phyloP scores from a whole-genome alignment of 2,329 filamentous ascomycete genomes.

The Sporothrix dimorphospora region DNA sequence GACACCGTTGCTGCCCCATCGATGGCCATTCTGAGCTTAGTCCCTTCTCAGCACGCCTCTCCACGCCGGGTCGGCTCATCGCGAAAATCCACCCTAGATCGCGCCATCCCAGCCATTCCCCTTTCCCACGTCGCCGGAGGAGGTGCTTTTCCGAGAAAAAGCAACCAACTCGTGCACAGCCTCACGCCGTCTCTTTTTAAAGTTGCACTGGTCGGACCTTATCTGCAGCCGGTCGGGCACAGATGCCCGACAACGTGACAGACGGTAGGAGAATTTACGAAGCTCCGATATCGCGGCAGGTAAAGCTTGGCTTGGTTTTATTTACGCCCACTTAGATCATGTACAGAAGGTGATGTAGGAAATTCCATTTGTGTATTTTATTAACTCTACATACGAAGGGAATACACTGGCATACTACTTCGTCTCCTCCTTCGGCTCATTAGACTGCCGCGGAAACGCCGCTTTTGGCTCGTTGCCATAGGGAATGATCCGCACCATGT shows the following conservation, averaged over 20 bases:
- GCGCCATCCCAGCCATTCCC: conserved; percentile 4
- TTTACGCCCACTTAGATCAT: too few species aligned
- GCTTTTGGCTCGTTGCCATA: conserved; percentile 19
- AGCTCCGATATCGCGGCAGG: background rate
- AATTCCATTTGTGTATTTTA: too few species aligned
- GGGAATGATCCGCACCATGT: conserved; percentile 37
- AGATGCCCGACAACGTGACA: background rate
- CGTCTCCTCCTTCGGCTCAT: too few species aligned
- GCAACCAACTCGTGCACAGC: background rate
- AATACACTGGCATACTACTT: too few species aligned
- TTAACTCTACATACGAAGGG: too few species aligned
- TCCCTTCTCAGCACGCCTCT: too few species aligned
- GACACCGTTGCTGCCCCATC: too few species aligned
- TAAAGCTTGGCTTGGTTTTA: too few species aligned
- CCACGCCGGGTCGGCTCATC: background rate
- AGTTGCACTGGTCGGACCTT: background rate
- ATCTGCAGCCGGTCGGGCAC: background rate
- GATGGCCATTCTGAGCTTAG: too few species aligned
- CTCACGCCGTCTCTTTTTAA: background rate
- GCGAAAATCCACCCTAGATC: conserved; percentile 6
- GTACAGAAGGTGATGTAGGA: too few species aligned
- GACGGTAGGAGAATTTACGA: too few species aligned
- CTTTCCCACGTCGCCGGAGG: background rate
- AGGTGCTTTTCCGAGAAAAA: background rate
- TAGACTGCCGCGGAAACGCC: too few species aligned